These are phyloP conservation scores for Trypanosoma theileri DNA, from an alignment of 208 protist genomes.

Conservation along the genomic window DNA sequence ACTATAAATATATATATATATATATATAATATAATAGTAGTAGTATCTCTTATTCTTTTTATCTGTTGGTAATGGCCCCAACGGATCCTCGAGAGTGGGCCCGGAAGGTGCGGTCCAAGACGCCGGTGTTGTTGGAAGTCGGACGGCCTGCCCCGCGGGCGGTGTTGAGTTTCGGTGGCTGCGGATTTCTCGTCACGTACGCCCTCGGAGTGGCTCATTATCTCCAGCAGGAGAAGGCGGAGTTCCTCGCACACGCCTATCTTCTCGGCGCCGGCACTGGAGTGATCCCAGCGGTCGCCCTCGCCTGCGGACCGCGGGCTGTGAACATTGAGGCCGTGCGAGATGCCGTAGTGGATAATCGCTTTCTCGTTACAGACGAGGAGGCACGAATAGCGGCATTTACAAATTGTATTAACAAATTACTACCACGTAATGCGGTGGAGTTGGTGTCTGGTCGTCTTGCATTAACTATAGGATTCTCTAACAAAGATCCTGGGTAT, in stretches of 20 bases:
- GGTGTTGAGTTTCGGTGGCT: slow-evolving; percentile 86
- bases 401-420: slow-evolving; percentile 66
- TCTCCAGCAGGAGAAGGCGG: slow-evolving; percentile 83
- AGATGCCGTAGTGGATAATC: slow-evolving; percentile 81
- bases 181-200: slow-evolving; percentile 87
- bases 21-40: background rate
- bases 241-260: slow-evolving; percentile 71
- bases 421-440: slow-evolving; percentile 73
- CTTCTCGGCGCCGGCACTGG: slow-evolving; percentile 81
- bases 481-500: slow-evolving; percentile 82
- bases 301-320: slow-evolving; percentile 66
- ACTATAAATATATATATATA: slow-evolving; percentile 12
- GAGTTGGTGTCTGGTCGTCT: slow-evolving; percentile 74
- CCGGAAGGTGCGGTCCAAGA: slow-evolving; percentile 80
- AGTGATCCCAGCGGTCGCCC: slow-evolving; percentile 76
- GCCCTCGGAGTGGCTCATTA: slow-evolving; percentile 86
- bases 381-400: slow-evolving; percentile 64
- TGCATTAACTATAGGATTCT: slow-evolving; percentile 87
- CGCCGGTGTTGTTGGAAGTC: slow-evolving; percentile 79
- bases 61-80: slow-evolving; percentile 43
- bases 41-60: no score
- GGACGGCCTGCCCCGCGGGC: slow-evolving; percentile 78
- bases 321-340: slow-evolving; percentile 79
- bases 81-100: slow-evolving; percentile 67
- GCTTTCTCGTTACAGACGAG: slow-evolving; percentile 79